Conservation (phyloP, 495 filamentous ascomycete genomes). For the Trichoderma erinaceum region DNA sequence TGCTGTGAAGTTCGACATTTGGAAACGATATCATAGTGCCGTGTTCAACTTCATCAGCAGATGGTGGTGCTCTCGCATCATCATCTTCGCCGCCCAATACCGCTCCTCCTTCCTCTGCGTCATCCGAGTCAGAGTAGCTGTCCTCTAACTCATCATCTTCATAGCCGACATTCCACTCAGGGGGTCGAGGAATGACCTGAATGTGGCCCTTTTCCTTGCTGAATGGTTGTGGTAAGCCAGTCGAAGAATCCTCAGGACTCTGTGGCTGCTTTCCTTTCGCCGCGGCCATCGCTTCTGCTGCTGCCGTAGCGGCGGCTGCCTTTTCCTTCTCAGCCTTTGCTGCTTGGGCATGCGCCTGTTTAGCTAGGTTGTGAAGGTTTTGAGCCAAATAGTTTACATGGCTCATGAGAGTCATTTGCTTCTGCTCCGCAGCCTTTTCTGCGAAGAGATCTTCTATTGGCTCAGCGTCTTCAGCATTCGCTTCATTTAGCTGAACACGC, state of each 20-base stretch:
- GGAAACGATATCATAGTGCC: slow-evolving; percentile 82
- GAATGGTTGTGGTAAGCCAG: not conserved
- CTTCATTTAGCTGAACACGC: slow-evolving; percentile 57
- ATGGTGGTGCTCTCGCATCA: slow-evolving; percentile 27
- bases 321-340: slow-evolving; percentile 8
- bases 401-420: slow-evolving; percentile 59
- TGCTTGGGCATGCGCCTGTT: slow-evolving; percentile 29
- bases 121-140: slow-evolving; percentile 33
- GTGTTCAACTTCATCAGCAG: slow-evolving; percentile 38
- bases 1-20: slow-evolving; percentile 68
- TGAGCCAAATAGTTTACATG: slow-evolving; percentile 72
- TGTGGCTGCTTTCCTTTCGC: slow-evolving; percentile 12
- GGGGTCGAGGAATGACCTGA: slow-evolving; percentile 70
- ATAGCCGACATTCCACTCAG: slow-evolving; percentile 63
- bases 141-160: slow-evolving; percentile 41
- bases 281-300: slow-evolving; percentile 16
- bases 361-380: slow-evolving; percentile 66
- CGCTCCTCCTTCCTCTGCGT: slow-evolving; percentile 36
- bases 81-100: slow-evolving; percentile 33
- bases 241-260: slow-evolving; percentile 20
- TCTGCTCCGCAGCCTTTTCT: slow-evolving; percentile 49
- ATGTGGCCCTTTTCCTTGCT: slow-evolving; percentile 51
- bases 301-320: not conserved
- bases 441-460: slow-evolving; percentile 61
- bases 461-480: slow-evolving; percentile 53